Base-by-base conservation (phyloP, 495 filamentous ascomycete genomes). In the Hypoxylon trugodes region DNA sequence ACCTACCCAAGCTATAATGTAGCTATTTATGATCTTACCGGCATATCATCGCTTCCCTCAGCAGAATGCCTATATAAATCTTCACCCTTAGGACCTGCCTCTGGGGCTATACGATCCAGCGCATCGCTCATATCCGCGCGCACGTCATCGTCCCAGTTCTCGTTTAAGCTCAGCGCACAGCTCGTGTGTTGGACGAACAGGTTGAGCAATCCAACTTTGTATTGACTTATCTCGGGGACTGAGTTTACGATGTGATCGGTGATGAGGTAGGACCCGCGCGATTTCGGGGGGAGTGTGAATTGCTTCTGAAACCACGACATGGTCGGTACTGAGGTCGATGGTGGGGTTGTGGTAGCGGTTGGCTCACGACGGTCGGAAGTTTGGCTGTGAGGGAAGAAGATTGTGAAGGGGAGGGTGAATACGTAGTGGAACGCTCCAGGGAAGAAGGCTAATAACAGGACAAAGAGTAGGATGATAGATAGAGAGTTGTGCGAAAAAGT, bases 11-110 rank as follows among this genome's bases (percentile, higher is more conserved):
- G n/a, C n/a, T n/a, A n/a, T n/a, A n/a, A 40, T 33, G 9, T 10
- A 16, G 15, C 37, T 36, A 66, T 42, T 35, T 19, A 52, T 13
- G 71, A 59, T n/a, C 46, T 54, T 67, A 90, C 87, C 53, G 90
- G 91, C 90, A 96, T 96, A 80, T 96, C 92, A 80, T 96, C 92
- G 59, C 78, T 77, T 25, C 94, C 95, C 82, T 98, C 94, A 0
- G 91, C 94, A 66, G 82, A 82, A 81, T 98, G 95, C 48, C 92
- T 81, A 79, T 98, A 98, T 24, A 97, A 75, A 1, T 87, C 89
- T 76, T 89, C 84, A 10, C 81, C 81, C 22, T 77, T 76, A 4
- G 73, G 73, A 0, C 79, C 81, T 59, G 92, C 90, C 71, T 90
- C 86, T 1, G 90, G 90, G 45, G 88, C 95, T 58, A 98, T 89